These are phyloP conservation scores for Cystofilobasidium bisporidii DNA, from an alignment of 768 basidiomycete genomes.

Conservation along the genomic window DNA sequence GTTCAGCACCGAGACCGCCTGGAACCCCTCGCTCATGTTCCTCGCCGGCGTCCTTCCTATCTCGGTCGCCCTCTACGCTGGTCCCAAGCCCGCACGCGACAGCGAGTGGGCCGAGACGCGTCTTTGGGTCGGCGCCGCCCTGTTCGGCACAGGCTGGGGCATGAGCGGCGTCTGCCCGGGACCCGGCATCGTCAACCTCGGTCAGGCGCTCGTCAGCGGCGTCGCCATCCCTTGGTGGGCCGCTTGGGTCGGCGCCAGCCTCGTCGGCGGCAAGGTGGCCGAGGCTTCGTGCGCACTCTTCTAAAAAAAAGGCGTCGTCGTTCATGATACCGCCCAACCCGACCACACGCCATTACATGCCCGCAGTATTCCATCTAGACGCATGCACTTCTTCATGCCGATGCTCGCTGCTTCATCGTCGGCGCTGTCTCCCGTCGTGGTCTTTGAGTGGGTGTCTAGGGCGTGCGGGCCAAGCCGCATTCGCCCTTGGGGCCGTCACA, in stretches of 20 bases:
- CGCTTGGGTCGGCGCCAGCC: neutral
- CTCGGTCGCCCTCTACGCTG: slow-evolving; percentile 3
- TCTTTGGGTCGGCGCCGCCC: slow-evolving; percentile 33
- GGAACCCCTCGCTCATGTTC: slow-evolving; percentile 40
- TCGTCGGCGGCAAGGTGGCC: neutral
- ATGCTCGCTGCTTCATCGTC: too few relatives aligned
- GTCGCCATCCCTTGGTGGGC: neutral
- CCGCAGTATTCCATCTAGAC: too few relatives aligned
- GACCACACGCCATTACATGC: too few relatives aligned
- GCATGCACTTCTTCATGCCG: too few relatives aligned
- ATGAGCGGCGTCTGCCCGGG: slow-evolving; percentile 40
- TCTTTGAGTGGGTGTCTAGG: too few relatives aligned
- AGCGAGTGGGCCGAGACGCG: slow-evolving; percentile 31
- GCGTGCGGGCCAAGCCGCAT: too few relatives aligned
- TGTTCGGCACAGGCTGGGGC: slow-evolving; percentile 42
- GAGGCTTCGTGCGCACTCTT: neutral
- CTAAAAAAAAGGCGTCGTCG: too few relatives aligned
- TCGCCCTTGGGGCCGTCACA: too few relatives aligned
- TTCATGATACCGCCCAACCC: too few relatives aligned
- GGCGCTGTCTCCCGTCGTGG: too few relatives aligned
- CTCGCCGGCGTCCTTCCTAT: slow-evolving; percentile 34
- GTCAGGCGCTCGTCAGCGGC: neutral
- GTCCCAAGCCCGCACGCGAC: slow-evolving; percentile 10
- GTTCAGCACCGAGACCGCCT: slow-evolving; percentile 23
- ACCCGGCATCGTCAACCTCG: slow-evolving; percentile 35